phyloP scores from a whole-genome alignment of 371 early-diverging fungal species.

The Mucor plumbeus region DNA sequence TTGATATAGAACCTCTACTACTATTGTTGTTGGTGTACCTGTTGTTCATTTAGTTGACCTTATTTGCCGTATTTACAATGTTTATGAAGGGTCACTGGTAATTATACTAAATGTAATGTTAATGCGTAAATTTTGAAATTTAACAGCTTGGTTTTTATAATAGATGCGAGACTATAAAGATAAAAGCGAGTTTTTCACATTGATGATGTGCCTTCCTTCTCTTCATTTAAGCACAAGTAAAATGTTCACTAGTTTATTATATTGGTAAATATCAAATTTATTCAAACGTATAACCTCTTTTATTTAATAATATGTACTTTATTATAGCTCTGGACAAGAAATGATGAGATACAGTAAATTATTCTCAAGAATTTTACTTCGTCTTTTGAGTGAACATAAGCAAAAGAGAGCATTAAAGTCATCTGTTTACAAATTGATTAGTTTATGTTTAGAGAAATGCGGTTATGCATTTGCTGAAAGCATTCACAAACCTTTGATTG shows the following conservation, averaged over 20 bases:
- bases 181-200: slow-evolving; percentile 39
- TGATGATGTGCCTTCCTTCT: slow-evolving; percentile 50
- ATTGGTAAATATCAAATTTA: slow-evolving; percentile 34
- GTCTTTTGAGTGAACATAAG: slow-evolving; percentile 48
- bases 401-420: slow-evolving; percentile 39
- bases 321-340: slow-evolving; percentile 42
- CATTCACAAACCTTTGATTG: slow-evolving; percentile 41
- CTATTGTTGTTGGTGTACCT: slow-evolving; percentile 48
- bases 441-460: slow-evolving; percentile 51
- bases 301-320: too few relatives aligned
- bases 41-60: slow-evolving; percentile 47
- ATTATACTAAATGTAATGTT: neutral
- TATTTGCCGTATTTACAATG: slow-evolving; percentile 53
- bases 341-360: slow-evolving; percentile 44
- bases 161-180: slow-evolving; percentile 48
- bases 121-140: neutral
- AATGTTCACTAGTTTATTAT: slow-evolving; percentile 44
- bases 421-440: slow-evolving; percentile 43
- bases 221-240: slow-evolving; percentile 46
- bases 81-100: slow-evolving; percentile 52
- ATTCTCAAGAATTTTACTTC: slow-evolving; percentile 45
- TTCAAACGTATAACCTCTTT: neutral
- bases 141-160: neutral
- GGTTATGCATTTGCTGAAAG: slow-evolving; percentile 47
- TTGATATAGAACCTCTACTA: slow-evolving; percentile 35